Percentiles rank a stretch among this genome's conserved stretches.
Conservation (phyloP, 1,284 basidiomycete species). For the Ceratobasidium sp. region DNA sequence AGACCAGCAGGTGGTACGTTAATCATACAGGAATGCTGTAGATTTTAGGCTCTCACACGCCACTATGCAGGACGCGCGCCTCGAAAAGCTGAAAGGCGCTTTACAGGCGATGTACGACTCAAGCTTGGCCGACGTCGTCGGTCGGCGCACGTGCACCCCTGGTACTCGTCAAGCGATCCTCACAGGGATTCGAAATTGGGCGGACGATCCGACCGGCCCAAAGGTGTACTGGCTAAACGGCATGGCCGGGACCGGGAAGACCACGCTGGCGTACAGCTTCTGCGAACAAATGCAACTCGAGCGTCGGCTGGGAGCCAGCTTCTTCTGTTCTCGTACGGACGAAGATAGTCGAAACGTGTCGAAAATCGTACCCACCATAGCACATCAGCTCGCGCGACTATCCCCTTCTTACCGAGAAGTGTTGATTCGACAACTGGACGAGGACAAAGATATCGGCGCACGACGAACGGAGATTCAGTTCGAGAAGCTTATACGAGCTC, state of each 20-base stretch:
- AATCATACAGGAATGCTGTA: neutral
- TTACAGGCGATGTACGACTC: slow-evolving; percentile 1
- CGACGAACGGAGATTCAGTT: slow-evolving; percentile 6
- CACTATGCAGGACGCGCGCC: neutral
- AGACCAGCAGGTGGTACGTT: neutral
- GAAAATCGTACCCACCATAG: slow-evolving; percentile 35
- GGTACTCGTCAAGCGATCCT: slow-evolving; percentile 46
- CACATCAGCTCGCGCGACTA: slow-evolving; percentile 37
- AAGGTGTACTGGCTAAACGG: slow-evolving; percentile 49
- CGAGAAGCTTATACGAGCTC: slow-evolving; percentile 24
- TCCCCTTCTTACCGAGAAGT: neutral
- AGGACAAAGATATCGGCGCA: neutral
- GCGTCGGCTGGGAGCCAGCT: slow-evolving; percentile 49
- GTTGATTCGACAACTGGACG: neutral
- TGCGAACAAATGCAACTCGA: slow-evolving; percentile 38
- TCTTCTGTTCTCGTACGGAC: slow-evolving; percentile 51
- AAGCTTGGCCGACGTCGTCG: neutral
- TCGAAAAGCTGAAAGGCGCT: neutral
- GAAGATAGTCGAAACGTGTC: slow-evolving; percentile 5
- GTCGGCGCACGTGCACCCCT: slow-evolving; percentile 12
- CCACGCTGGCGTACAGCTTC: slow-evolving; percentile 49
- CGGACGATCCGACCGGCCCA: slow-evolving; percentile 5
- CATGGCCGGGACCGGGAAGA: slow-evolving; percentile 49
- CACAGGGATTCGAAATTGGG: slow-evolving; percentile 45
- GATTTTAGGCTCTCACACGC: neutral